Base-by-base conservation (phyloP, 2,329 filamentous ascomycete genomes). In the Exophiala dermatitidis region DNA sequence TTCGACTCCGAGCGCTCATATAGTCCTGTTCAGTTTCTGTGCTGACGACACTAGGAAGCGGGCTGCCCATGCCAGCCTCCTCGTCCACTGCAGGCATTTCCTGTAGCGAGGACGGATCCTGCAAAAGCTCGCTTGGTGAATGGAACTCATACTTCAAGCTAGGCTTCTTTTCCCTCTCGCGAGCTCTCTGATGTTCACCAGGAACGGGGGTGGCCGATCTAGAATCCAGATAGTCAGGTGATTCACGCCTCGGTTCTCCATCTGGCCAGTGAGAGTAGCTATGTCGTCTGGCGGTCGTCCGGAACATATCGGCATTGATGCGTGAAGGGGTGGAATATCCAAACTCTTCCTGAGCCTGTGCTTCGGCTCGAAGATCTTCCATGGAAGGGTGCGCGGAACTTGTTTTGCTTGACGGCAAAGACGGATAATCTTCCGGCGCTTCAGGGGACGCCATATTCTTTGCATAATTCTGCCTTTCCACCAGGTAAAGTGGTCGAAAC, bases 401-500 rank as follows among this genome's bases (percentile, higher is more conserved):
- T n/a, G 67, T 69, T 60, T 72, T 70, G 64, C 76, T 79, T 4
- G 74, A 74, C 37, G 77, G 77, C 7, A 79, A 66, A n/a, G 74
- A 74, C 33, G 77, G 76, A 44, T 74, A 67, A 3, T 69, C 63
- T 47, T 74, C 73, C 29, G 73, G 69, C 9, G 59, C 57, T 37
- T 72, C 67, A 10, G 63, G 66, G 58, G 67, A 71, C 10, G 55
- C 12, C 3, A 41, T 64, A 12, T 67, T 64, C 62, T 77, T 76
- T 12, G 59, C 64, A 6, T 66, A 58, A 19, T 72, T 70, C 60
- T 77, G 80, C 31, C 76, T 82, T 67, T 94, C 87, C 4, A 95
- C 81, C 26, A 95, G 82, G 69, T 87, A 91, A 5, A 96, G 72
- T 0, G 90, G 90, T 61, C 86, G 84, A 63, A 90, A 84, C 65